Percentiles rank a stretch among this genome's conserved stretches.
phyloP scores from a whole-genome alignment of 2,329 filamentous ascomycete genomes.

The Apiospora arundinis region DNA sequence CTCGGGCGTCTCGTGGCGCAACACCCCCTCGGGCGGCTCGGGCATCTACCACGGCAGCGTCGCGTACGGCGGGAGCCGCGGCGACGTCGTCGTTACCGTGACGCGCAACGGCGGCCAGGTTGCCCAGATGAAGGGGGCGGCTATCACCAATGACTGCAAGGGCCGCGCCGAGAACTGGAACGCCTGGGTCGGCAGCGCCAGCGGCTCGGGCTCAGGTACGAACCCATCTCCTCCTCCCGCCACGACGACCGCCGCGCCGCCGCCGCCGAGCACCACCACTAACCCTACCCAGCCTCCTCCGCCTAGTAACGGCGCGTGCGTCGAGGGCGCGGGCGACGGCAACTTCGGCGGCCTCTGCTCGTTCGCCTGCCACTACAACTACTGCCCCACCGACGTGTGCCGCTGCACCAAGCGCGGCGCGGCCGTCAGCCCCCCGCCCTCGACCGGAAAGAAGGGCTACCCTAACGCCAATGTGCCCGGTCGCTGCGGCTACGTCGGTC shows the following conservation, averaged over 20 bases:
- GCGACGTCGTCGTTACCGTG: constrained; percentile 2
- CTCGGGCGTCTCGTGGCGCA: neutral
- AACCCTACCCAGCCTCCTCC: constrained; percentile 16
- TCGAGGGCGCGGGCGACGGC: constrained; percentile 20
- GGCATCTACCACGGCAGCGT: constrained; percentile 12
- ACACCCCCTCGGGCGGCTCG: constrained; percentile 8
- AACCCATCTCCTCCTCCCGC: neutral
- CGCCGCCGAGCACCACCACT: neutral
- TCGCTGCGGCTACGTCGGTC: constrained; percentile 29
- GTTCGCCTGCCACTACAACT: constrained; percentile 36
- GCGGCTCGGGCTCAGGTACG: neutral
- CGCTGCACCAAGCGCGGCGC: constrained; percentile 31
- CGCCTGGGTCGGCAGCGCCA: constrained; percentile 42
- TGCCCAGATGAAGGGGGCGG: constrained; percentile 33
- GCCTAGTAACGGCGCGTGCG: constrained; percentile 33
- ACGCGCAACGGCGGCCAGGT: constrained; percentile 31
- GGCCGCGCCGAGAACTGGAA: constrained; percentile 43
- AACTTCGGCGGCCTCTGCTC: constrained; percentile 35
- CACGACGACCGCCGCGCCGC: neutral
- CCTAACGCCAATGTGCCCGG: constrained; percentile 26
- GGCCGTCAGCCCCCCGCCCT: constrained; percentile 20
- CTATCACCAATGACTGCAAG: constrained; percentile 36
- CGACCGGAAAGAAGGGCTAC: constrained; percentile 28
- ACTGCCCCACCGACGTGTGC: constrained; percentile 38
- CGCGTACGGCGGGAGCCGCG: neutral